These are phyloP conservation scores for Cryptococcus sp. DNA, from an alignment of 1,284 basidiomycete genomes.

Conservation along the genomic window DNA sequence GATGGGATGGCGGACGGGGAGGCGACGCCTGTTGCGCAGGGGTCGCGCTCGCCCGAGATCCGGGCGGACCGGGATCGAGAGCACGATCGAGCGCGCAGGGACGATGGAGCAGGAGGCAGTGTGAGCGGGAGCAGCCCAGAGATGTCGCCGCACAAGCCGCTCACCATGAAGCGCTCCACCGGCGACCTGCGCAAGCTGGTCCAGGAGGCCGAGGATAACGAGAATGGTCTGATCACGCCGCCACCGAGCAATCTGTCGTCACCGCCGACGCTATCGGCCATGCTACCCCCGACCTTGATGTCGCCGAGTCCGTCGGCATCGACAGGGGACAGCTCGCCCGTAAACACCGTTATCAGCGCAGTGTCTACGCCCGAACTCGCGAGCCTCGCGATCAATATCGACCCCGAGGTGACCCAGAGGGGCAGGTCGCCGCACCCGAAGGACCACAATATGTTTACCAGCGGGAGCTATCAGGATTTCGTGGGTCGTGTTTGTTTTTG, in stretches of 20 bases:
- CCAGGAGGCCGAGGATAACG: slow-evolving; percentile 17
- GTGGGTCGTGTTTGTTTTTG: slow-evolving; percentile 24
- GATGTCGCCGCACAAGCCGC: slow-evolving; percentile 8
- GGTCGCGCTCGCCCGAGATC: slow-evolving; percentile 32
- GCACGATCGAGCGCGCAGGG: background rate
- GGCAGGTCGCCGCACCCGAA: slow-evolving; percentile 25
- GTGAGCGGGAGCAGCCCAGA: background rate
- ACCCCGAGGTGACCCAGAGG: slow-evolving; percentile 14
- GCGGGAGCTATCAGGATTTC: slow-evolving; percentile 44
- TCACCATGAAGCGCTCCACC: slow-evolving; percentile 32
- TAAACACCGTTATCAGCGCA: slow-evolving; percentile 23
- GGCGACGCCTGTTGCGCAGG: slow-evolving; percentile 28
- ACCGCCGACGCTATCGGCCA: slow-evolving; percentile 35
- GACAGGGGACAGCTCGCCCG: slow-evolving; percentile 44
- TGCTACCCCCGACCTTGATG: slow-evolving; percentile 16
- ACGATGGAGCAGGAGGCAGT: slow-evolving; percentile 1
- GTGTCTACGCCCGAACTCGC: slow-evolving; percentile 30
- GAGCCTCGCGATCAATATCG: slow-evolving; percentile 20
- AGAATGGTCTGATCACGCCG: slow-evolving; percentile 39
- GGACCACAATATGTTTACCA: slow-evolving; percentile 27
- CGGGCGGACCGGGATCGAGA: background rate
- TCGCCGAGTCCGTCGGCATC: slow-evolving; percentile 37
- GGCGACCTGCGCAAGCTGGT: slow-evolving; percentile 30
- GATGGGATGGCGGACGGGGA: slow-evolving; percentile 22
- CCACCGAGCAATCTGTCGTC: slow-evolving; percentile 46